Percentiles rank a stretch among this genome's conserved stretches.
phyloP scores from a whole-genome alignment of 2,329 filamentous ascomycete species.

The Byssoonygena ceratinophila region DNA sequence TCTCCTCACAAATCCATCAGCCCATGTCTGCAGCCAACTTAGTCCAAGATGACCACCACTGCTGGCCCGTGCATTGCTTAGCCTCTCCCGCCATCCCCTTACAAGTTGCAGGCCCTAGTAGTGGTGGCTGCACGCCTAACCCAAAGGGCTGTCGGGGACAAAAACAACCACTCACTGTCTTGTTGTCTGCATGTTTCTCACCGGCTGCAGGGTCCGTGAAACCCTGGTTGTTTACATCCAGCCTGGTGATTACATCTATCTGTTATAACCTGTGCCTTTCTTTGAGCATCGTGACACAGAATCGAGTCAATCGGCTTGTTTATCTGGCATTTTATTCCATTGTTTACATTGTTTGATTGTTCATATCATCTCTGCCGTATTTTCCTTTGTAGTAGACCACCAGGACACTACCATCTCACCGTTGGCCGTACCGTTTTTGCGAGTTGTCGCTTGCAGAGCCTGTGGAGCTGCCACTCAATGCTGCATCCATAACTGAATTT shows the following conservation, averaged over 20 bases:
- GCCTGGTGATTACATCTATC: no score
- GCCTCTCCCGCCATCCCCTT: background rate
- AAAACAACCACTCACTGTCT: no score
- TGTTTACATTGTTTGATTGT: no score
- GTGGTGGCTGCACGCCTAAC: background rate
- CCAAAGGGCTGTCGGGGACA: constrained; percentile 42
- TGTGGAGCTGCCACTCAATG: constrained; percentile 11
- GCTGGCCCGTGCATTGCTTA: constrained; percentile 8
- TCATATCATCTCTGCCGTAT: no score
- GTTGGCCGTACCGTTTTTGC: constrained; percentile 8
- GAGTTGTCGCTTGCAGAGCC: background rate
- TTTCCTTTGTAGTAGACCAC: no score
- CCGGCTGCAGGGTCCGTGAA: background rate
- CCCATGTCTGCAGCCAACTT: no score
- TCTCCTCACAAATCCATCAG: no score
- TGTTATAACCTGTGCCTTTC: background rate
- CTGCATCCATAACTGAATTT: constrained; percentile 23
- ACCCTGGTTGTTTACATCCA: background rate
- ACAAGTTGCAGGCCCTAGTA: background rate
- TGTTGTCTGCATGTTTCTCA: no score
- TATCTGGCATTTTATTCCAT: no score
- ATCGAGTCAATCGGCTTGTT: background rate
- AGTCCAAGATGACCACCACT: no score
- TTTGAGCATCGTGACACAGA: background rate
- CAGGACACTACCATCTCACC: background rate